Evolutionary conservation across 345 rosid species (phyloP).

Genomic region (Populus ilicifolia): DNA sequence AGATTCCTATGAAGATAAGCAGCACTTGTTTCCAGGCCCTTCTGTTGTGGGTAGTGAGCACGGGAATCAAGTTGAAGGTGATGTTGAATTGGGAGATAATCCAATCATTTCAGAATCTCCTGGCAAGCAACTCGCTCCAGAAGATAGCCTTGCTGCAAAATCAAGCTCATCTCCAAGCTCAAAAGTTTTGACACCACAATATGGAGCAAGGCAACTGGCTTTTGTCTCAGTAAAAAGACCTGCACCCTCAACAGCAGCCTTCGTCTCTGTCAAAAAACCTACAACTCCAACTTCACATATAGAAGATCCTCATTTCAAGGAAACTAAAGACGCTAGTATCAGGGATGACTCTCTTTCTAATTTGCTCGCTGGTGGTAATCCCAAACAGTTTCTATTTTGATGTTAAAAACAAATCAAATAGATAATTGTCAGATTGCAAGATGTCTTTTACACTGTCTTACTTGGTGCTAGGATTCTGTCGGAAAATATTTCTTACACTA

Average conservation of each 20-base stretch:
- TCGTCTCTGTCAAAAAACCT: conserved; percentile 16
- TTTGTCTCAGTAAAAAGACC: conserved; percentile 21
- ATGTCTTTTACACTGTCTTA: no score
- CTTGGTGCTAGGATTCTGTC: no score
- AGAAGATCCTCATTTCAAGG: conserved; percentile 22
- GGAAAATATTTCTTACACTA: no score
- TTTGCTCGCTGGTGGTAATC: conserved; percentile 41
- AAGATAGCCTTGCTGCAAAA: conserved; percentile 13
- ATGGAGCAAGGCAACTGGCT: conserved; percentile 46
- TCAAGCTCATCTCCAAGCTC: conserved; percentile 17
- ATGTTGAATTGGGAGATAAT: conserved; percentile 14
- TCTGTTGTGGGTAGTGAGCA: conserved; percentile 2
- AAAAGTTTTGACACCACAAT: conserved; percentile 2
- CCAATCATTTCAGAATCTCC: conserved; percentile 6
- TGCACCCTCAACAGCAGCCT: conserved; percentile 23
- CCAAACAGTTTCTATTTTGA: conserved; percentile 37
- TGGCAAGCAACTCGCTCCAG: not conserved
- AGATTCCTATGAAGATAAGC: conserved; percentile 15
- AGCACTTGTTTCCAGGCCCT: conserved; percentile 9
- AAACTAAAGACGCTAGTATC: conserved; percentile 10
- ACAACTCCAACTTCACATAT: conserved; percentile 21
- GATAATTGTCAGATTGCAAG: no score
- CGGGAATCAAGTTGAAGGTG: conserved; percentile 19
- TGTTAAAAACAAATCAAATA: not conserved
- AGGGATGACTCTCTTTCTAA: conserved; percentile 41